A percentile compares a stretch with the other conserved stretches of the same genome.
phyloP scores from a whole-genome alignment of 2,329 filamentous ascomycete genomes.

The Thielaviopsis musarum region DNA sequence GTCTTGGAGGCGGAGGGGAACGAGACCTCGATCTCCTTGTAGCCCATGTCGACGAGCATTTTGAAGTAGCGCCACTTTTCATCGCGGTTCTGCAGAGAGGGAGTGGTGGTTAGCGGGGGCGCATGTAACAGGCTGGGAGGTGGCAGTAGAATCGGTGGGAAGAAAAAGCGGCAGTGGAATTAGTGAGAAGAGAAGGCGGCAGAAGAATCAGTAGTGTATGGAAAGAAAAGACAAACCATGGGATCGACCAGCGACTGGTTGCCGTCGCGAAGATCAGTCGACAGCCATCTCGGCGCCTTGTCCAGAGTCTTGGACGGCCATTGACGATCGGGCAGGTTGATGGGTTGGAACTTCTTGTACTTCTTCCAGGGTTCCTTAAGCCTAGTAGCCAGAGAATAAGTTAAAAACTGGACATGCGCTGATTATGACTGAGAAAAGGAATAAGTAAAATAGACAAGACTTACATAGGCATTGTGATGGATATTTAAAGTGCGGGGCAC shows the following conservation, averaged over 20 bases:
- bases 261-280: conserved; percentile 75
- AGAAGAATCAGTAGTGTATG: background rate
- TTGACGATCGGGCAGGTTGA: conserved; percentile 51
- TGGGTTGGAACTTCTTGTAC: conserved; percentile 48
- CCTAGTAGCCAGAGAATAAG: conserved; percentile 23
- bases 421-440: background rate
- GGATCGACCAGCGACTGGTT: conserved; percentile 89
- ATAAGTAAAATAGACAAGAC: background rate
- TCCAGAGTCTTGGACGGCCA: conserved; percentile 73
- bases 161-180: background rate
- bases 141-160: too few species aligned
- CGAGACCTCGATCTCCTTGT: conserved; percentile 95
- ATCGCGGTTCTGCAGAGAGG: conserved; percentile 53
- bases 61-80: conserved; percentile 94
- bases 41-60: conserved; percentile 81
- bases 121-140: too few species aligned
- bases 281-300: conserved; percentile 80
- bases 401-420: background rate
- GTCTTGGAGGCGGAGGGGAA: conserved; percentile 90
- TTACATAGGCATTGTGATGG: conserved; percentile 11
- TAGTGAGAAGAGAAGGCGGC: background rate
- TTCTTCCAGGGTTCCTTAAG: conserved; percentile 63
- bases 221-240: conserved; percentile 46
- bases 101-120: conserved; percentile 5
- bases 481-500: background rate